Base-by-base conservation (phyloP, 768 basidiomycete genomes). In the Cytidiella melzeri region DNA sequence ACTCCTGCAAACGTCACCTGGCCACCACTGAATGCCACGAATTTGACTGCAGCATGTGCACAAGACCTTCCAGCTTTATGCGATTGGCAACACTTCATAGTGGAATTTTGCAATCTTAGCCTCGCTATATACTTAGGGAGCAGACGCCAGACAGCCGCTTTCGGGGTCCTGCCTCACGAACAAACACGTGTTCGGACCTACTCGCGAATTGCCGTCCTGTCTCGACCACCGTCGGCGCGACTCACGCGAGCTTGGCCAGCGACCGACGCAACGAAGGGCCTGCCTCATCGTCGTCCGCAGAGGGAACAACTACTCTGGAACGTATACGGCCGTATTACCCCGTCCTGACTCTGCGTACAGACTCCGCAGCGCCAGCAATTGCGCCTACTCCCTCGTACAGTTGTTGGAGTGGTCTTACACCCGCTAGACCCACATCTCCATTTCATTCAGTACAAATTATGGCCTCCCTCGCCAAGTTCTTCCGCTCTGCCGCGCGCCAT, bases 181-280 rank as follows among this genome's bases (percentile, higher is more conserved):
- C 39, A 30, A 47, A 30, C 46, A 48, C 52, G 52, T 53, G 52
- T 38, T 36, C 52, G 47, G 52, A 53, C 48, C 51, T 40, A 39
- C 37, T 46, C 38, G 51, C 40, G 39, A 40, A 52, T 52, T 39
- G 45, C 51, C 45, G 50, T 20, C 6, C 30, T n/a, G n/a, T n/a
- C n/a, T n/a, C n/a, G n/a, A n/a, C n/a, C n/a, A n/a, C n/a, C n/a
- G n/a, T n/a, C n/a, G n/a, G n/a, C n/a, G n/a, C n/a, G 25, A 46
- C 36, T 39, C 46, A 15, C n/a, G 18, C 46, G 46, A 24, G 46
- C 24, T 13, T 24, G 25, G 25, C 30, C 20, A 6, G n/a, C 27
- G n/a, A 20, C 37, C 12, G 18, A 38, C n/a, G 20, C 27, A 19
- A 23, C 46, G 36, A 34, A 9, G 42, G n/a, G 18, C 4, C 42